Evolutionary conservation across 2,329 filamentous ascomycete genomes (phyloP).

Genomic region (Chaetomiaceae sp.): DNA sequence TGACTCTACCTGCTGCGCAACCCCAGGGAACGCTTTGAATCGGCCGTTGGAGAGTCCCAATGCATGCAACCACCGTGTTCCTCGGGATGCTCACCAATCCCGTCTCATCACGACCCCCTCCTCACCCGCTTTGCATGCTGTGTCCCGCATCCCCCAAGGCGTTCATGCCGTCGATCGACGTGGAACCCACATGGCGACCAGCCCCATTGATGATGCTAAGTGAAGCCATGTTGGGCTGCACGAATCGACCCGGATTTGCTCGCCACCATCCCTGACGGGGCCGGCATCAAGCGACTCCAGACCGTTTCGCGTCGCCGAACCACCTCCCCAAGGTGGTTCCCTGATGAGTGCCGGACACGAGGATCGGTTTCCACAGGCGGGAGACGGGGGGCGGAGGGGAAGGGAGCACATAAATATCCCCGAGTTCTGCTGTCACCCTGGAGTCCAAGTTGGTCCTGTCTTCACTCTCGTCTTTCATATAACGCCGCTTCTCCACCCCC

Average conservation of each 20-base stretch:
- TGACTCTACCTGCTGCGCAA: not conserved
- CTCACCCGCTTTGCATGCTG: not conserved
- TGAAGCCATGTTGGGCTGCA: conserved; percentile 1
- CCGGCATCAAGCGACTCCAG: conserved; percentile 2
- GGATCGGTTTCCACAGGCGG: not conserved
- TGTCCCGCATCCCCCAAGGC: not conserved
- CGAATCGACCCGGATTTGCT: conserved; percentile 1
- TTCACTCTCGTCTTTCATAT: not conserved
- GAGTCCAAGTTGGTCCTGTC: not conserved
- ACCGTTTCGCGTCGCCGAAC: conserved; percentile 1
- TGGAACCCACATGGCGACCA: not conserved
- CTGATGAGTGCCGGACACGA: not conserved
- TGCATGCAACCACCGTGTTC: not conserved
- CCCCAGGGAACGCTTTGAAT: not conserved
- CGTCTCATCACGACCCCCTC: not conserved
- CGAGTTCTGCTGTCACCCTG: not conserved
- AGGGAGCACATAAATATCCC: conserved; percentile 14
- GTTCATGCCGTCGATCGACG: conserved; percentile 3
- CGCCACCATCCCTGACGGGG: not conserved
- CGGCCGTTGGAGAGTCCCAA: not conserved
- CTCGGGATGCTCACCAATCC: too few relatives aligned
- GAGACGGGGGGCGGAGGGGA: not conserved
- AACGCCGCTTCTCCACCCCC: not conserved
- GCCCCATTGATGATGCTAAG: too few relatives aligned
- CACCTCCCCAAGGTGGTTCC: not conserved